Conservation (phyloP, 1,284 basidiomycete genomes). For the Apiotrichum gracile region DNA sequence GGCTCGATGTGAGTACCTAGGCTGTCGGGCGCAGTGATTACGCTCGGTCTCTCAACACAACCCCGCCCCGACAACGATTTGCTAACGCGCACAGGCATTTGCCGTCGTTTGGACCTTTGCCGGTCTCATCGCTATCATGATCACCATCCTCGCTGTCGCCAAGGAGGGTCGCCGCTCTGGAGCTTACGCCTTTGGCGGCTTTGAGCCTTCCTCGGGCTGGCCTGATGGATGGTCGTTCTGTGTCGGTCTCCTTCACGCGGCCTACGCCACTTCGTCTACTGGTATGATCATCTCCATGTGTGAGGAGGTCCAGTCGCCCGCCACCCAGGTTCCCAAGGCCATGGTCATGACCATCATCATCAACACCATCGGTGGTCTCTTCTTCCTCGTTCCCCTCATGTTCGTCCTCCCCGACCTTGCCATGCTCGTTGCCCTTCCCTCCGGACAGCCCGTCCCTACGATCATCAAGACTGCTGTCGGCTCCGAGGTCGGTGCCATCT, state of each 20-base stretch:
- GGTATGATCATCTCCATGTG: constrained; percentile 45
- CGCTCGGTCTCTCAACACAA: too few relatives aligned
- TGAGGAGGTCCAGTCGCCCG: constrained; percentile 43
- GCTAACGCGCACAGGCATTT: constrained; percentile 21
- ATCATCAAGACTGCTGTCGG: constrained; percentile 48
- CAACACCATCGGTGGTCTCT: constrained; percentile 30
- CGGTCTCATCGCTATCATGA: constrained; percentile 15
- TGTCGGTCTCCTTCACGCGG: constrained; percentile 41
- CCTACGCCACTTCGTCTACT: constrained; percentile 35
- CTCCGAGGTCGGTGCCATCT: constrained; percentile 44
- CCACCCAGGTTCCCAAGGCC: constrained; percentile 42
- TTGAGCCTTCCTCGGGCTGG: constrained; percentile 17
- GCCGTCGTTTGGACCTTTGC: constrained; percentile 27
- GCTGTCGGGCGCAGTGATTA: too few relatives aligned
- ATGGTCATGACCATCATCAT: constrained; percentile 20
- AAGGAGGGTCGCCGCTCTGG: constrained; percentile 35
- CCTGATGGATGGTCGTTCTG: constrained; percentile 20
- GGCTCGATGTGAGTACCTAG: constrained; percentile 29
- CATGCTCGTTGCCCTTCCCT: constrained; percentile 39
- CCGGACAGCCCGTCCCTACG: constrained; percentile 48
- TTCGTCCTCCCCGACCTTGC: constrained; percentile 48
- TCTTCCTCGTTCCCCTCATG: constrained; percentile 46
- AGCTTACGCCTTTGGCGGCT: constrained; percentile 23
- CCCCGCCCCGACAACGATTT: too few relatives aligned
- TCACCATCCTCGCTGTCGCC: constrained; percentile 42